Conservation (phyloP, 164 flowering plant species). For the Dillenia suffruticosa region DNA sequence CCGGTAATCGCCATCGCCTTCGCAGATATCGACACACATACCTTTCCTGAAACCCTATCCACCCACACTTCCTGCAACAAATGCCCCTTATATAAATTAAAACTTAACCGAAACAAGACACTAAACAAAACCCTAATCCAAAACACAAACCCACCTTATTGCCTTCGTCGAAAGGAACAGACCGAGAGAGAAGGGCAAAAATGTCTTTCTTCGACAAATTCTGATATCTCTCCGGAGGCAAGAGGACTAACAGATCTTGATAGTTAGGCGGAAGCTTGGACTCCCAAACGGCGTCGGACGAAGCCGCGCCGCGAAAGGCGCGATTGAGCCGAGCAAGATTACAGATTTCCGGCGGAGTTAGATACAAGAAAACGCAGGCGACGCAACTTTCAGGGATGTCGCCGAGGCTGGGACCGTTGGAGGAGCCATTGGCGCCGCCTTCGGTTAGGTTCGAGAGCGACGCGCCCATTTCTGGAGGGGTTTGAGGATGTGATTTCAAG, state of each 20-base stretch:
- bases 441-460: constrained; percentile 67
- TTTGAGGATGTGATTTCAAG: too few species aligned
- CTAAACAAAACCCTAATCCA: constrained; percentile 7
- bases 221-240: constrained; percentile 40
- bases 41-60: constrained; percentile 75
- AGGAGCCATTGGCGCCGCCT: constrained; percentile 38
- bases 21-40: constrained; percentile 82
- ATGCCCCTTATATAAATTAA: background rate
- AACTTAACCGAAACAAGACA: background rate
- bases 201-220: constrained; percentile 66
- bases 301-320: constrained; percentile 95
- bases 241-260: constrained; percentile 50
- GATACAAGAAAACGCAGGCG: constrained; percentile 76
- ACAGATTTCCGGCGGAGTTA: constrained; percentile 99
- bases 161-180: constrained; percentile 68
- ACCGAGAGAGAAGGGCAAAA: constrained; percentile 83
- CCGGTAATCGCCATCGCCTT: constrained; percentile 84
- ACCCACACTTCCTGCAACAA: constrained; percentile 79
- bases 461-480: constrained; percentile 42
- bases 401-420: constrained; percentile 71
- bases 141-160: constrained; percentile 45
- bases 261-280: constrained; percentile 78
- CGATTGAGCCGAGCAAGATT: constrained; percentile 87
- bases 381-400: constrained; percentile 98
- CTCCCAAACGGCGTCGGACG: constrained; percentile 94